phyloP scores from a whole-genome alignment of 1,284 basidiomycete species.

The Apiotrichum sp. region DNA sequence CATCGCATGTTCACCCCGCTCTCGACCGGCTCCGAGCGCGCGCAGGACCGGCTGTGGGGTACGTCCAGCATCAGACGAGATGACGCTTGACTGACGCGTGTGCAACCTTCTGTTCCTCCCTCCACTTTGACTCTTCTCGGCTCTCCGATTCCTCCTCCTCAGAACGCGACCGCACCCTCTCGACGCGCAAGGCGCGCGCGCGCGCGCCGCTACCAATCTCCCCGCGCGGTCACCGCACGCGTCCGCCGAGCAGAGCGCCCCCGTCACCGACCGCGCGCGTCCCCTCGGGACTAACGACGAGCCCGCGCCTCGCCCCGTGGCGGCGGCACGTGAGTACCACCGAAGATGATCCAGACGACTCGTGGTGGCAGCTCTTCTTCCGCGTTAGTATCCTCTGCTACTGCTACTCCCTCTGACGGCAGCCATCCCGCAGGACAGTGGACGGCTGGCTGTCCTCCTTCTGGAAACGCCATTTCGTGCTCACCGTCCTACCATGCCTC shows the following conservation, averaged over 20 bases:
- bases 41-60: conserved; percentile 46
- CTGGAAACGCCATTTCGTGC: conserved; percentile 51
- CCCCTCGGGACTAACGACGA: not conserved
- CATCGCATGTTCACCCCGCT: conserved; percentile 47
- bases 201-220: conserved; percentile 12
- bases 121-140: not conserved
- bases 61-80: not conserved
- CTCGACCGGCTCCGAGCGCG: conserved; percentile 42
- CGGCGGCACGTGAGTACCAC: too few relatives aligned
- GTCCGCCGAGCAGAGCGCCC: not conserved
- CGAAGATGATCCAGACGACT: conserved; percentile 18
- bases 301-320: conserved; percentile 14
- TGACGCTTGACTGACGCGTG: too few relatives aligned
- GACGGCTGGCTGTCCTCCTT: conserved; percentile 50
- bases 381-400: conserved; percentile 19
- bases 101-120: not conserved
- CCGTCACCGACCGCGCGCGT: not conserved
- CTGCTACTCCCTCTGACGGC: too few relatives aligned
- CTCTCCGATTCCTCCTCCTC: not conserved
- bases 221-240: not conserved
- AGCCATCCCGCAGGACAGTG: conserved; percentile 47
- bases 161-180: conserved; percentile 25
- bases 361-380: conserved; percentile 32
- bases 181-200: conserved; percentile 22
- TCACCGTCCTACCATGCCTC: conserved; percentile 50